A percentile compares a stretch with the other conserved stretches of the same genome.
These are phyloP conservation scores for Cymbopogon citratus DNA, from an alignment of 176 grass and related monocot species.

Conservation along the genomic window DNA sequence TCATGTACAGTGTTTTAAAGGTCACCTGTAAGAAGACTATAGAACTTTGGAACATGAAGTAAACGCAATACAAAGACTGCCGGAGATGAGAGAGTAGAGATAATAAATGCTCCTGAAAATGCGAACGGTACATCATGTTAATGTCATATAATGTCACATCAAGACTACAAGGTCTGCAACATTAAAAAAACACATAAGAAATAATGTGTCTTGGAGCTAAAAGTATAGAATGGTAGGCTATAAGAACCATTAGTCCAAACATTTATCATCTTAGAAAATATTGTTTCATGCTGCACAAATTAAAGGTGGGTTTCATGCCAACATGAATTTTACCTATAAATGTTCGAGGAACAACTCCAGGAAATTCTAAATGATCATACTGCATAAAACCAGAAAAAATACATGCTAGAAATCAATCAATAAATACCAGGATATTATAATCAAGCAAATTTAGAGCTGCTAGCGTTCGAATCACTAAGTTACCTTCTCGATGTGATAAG, in stretches of 20 bases:
- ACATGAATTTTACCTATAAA: constrained; percentile 65
- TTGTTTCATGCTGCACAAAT: constrained; percentile 1
- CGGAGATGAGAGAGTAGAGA: constrained; percentile 59
- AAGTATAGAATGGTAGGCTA: not conserved
- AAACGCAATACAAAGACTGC: constrained; percentile 47
- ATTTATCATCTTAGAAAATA: not conserved
- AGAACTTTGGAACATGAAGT: constrained; percentile 60
- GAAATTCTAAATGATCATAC: constrained; percentile 96
- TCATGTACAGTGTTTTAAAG: not conserved
- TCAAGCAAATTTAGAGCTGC: not conserved
- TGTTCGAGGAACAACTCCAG: constrained; percentile 90
- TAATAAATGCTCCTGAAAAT: constrained; percentile 64
- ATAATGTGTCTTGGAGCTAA: not conserved
- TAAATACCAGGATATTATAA: constrained; percentile 9
- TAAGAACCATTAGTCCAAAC: not conserved
- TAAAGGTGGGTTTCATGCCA: constrained; percentile 14
- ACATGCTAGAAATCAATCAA: not conserved
- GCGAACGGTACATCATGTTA: constrained; percentile 4
- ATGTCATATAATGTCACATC: not conserved
- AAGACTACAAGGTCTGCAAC: not conserved
- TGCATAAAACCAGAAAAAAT: constrained; percentile 28
- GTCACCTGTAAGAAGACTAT: constrained; percentile 73
- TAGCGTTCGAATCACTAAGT: not conserved
- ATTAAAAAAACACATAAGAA: not conserved
- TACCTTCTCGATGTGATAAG: constrained; percentile 72